Percentiles rank a stretch among this genome's conserved stretches.
These are phyloP conservation scores for Oxytropis ochrocephala DNA, from an alignment of 306 rosid genomes.

Conservation along the genomic window DNA sequence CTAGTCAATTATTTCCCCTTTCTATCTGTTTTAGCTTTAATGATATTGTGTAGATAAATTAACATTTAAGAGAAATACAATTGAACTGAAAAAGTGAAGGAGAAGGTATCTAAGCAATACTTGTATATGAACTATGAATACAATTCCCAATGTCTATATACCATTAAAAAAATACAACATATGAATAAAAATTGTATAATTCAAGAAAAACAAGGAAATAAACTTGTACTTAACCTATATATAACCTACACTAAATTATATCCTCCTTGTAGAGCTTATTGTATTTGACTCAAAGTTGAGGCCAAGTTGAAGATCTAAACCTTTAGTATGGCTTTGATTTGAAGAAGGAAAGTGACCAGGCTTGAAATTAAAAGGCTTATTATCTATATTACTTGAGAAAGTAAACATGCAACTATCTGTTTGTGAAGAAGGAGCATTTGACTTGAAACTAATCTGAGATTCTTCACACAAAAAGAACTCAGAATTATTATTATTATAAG, in stretches of 20 bases:
- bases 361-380: conserved; percentile 27
- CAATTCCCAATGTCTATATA: conserved; percentile 10
- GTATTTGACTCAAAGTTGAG: conserved; percentile 42
- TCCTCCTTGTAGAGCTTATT: conserved; percentile 36
- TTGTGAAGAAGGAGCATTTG: conserved; percentile 29
- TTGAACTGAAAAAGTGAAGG: not conserved
- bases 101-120: not conserved
- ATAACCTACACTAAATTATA: conserved; percentile 11
- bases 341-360: conserved; percentile 22
- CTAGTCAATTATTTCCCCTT: not conserved
- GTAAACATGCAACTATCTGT: conserved; percentile 41
- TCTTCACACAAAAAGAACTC: conserved; percentile 39
- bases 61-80: not conserved
- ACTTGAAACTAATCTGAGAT: conserved; percentile 62
- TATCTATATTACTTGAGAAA: conserved; percentile 33
- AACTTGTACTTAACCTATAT: not conserved
- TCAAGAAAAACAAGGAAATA: conserved; percentile 9
- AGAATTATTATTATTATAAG: conserved; percentile 23
- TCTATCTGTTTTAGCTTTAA: not conserved
- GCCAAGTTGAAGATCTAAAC: conserved; percentile 73
- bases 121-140: not conserved
- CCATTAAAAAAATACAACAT: conserved; percentile 14
- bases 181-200: conserved; percentile 12
- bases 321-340: conserved; percentile 45
- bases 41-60: not conserved